Conservation (phyloP, 2,329 filamentous ascomycete species). For the Ophiobolus disseminans region DNA sequence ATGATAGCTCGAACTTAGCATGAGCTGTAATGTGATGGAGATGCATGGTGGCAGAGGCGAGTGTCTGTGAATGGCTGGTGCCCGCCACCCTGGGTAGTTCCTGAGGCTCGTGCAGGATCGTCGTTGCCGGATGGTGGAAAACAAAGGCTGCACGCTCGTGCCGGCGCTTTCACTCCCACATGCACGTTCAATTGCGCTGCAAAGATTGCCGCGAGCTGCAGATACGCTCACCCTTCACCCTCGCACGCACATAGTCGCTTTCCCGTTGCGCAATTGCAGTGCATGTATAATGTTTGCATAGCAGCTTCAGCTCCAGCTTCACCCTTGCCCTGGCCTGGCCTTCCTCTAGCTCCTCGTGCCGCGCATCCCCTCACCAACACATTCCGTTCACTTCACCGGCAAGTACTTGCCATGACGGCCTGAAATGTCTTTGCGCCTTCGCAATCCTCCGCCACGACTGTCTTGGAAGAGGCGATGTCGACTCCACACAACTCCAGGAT, state of each 20-base stretch:
- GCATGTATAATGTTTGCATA: slow-evolving; percentile 1
- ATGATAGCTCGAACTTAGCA: neutral
- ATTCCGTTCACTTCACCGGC: slow-evolving; percentile 19
- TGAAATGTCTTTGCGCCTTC: slow-evolving; percentile 35
- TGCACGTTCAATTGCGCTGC: slow-evolving; percentile 15
- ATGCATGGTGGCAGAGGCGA: slow-evolving; percentile 23
- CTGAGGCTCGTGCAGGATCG: slow-evolving; percentile 24
- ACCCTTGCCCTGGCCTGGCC: slow-evolving; percentile 4
- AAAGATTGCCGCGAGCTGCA: slow-evolving; percentile 12
- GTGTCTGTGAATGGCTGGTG: slow-evolving; percentile 12
- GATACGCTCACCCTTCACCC: slow-evolving; percentile 8
- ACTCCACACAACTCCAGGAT: slow-evolving; percentile 51
- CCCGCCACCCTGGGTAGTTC: slow-evolving; percentile 11
- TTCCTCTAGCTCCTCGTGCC: slow-evolving; percentile 19
- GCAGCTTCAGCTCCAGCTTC: slow-evolving; percentile 12
- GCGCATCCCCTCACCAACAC: slow-evolving; percentile 27
- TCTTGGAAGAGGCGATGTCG: slow-evolving; percentile 45
- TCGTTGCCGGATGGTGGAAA: slow-evolving; percentile 18
- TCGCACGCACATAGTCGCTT: neutral
- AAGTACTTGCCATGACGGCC: slow-evolving; percentile 37
- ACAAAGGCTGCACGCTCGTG: slow-evolving; percentile 9
- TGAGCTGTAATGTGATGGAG: slow-evolving; percentile 17
- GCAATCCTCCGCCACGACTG: slow-evolving; percentile 32
- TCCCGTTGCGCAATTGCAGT: slow-evolving; percentile 9
- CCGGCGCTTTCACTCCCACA: slow-evolving; percentile 12